These are phyloP conservation scores for Physcomitrellopsis africana DNA, from an alignment of 225 moss, liverwort and hornwort genomes.

Conservation along the genomic window DNA sequence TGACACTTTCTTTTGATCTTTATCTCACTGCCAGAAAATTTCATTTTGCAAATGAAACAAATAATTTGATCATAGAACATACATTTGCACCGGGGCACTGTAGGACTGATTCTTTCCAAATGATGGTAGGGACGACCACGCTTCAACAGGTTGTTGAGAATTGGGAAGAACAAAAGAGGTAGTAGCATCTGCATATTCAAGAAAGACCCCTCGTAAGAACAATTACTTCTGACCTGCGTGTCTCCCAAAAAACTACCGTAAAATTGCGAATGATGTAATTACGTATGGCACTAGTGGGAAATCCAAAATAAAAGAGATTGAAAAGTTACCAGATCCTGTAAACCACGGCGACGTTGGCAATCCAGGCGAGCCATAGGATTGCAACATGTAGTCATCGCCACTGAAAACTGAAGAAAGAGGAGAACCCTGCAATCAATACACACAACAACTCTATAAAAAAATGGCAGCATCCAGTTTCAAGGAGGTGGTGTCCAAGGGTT, in stretches of 20 bases:
- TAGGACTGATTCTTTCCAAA: constrained; percentile 49
- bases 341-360: constrained; percentile 51
- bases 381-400: constrained; percentile 46
- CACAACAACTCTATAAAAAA: background rate
- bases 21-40: background rate
- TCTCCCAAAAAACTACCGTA: background rate
- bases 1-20: background rate
- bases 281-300: constrained; percentile 11
- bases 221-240: constrained; percentile 24
- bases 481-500: background rate
- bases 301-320: background rate
- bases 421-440: constrained; percentile 44
- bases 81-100: constrained; percentile 53
- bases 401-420: constrained; percentile 50
- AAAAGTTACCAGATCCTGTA: constrained; percentile 48
- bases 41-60: constrained; percentile 13
- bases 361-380: constrained; percentile 42
- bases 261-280: constrained; percentile 1
- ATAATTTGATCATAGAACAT: constrained; percentile 5
- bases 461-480: background rate
- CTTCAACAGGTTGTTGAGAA: constrained; percentile 45
- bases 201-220: constrained; percentile 34
- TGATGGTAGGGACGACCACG: constrained; percentile 43
- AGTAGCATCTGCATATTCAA: constrained; percentile 52
- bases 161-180: constrained; percentile 46